Base-by-base conservation (phyloP, 2,329 filamentous ascomycete genomes). In the Epicoccum nigrum region DNA sequence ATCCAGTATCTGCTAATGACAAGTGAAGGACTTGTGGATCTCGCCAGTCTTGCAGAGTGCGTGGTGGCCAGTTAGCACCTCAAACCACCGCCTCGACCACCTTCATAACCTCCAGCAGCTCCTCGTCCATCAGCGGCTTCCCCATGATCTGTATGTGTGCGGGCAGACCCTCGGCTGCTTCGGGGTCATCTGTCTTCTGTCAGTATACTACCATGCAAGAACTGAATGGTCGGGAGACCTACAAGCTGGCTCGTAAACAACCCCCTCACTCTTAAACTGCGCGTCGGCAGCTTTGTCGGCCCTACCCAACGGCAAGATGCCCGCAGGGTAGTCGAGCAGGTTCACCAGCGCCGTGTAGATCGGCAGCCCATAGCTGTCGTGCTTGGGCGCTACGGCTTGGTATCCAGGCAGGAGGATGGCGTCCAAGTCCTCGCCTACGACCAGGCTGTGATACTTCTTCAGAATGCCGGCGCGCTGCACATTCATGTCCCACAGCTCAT, bases 241-340 rank as follows among this genome's bases (percentile, higher is more conserved):
- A 70, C 64, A 77, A 25, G 63, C 55, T 17, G 73, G 73, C 34
- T 74, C 67, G 50, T 74, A 74, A 4, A 38, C 44, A 4, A 68
- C 67, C 2, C 58, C 59, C 1, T 61, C 50, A 23, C 62, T 60
- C 16, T 67, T 20, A 39, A 75, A 74, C 4, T 60, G 51, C 11
- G 47, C 64, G 53, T 82, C 81, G 20, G 73, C 51, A 5, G 67
- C 63, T 45, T 75, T 76, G 0, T 76, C 71, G 2, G 77, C 77
- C 13, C 67, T 74, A 2, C 73, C 69, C 48, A 73, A 78, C 0
- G 77, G 78, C 43, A 84, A 69, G 2, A 81, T 74, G 7, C 77
- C 80, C 3, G 79, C 75, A 3, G 81, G 81, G 59, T 79, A 83
- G 64, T 84, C 79, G 4, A 84, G 57, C 7, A 83, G 17, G 51